phyloP scores from a whole-genome alignment of 139 green algal genomes.

The Pleodorina starrii region DNA sequence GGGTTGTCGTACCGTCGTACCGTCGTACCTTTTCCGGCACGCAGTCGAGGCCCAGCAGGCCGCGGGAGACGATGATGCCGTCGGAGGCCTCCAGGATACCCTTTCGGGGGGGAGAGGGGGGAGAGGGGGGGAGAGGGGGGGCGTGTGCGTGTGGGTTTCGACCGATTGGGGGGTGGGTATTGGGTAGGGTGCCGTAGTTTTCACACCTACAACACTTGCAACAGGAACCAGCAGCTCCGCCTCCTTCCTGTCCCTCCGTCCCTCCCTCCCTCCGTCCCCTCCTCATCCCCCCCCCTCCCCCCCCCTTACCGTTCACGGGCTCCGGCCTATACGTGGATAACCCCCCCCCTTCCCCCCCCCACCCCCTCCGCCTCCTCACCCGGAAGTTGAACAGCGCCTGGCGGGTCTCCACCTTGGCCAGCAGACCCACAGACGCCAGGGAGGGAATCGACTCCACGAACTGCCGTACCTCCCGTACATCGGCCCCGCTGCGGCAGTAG shows the following conservation, averaged over 20 bases:
- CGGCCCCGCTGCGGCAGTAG: conserved; percentile 79
- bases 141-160: too few relatives aligned
- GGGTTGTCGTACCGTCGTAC: not conserved
- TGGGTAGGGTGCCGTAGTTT: too few relatives aligned
- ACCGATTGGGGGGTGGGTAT: too few relatives aligned
- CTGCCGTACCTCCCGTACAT: conserved; percentile 75
- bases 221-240: too few relatives aligned
- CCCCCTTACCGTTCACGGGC: not conserved
- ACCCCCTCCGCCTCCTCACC: conserved; percentile 4
- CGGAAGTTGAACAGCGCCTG: conserved; percentile 60
- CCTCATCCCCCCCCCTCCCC: not conserved
- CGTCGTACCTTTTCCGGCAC: conserved; percentile 89
- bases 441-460: not conserved
- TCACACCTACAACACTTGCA: too few relatives aligned
- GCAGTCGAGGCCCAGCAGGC: conserved; percentile 91
- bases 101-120: conserved; percentile 43
- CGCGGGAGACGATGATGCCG: conserved; percentile 86
- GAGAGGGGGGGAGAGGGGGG: not conserved
- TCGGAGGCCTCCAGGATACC: conserved; percentile 80
- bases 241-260: too few relatives aligned
- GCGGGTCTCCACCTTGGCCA: conserved; percentile 84
- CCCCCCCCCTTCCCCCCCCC: too few relatives aligned
- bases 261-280: too few relatives aligned
- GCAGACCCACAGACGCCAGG: conserved; percentile 60
- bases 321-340: not conserved